Base-by-base conservation (phyloP, 208 protist species). In the Leishmania aethiopica region DNA sequence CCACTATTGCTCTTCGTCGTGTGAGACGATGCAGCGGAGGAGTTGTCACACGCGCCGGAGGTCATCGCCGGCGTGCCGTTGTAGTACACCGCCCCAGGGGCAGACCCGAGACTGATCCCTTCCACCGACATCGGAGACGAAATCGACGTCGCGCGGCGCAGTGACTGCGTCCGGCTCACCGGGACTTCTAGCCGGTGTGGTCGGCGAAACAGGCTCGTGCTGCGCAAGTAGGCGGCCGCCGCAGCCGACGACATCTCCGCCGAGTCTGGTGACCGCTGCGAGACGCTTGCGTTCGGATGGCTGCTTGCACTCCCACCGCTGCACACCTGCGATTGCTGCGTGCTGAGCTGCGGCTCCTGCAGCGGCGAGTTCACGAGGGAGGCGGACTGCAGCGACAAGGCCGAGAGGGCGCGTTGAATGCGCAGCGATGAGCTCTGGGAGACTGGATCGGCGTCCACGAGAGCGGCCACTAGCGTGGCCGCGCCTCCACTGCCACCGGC, bases 161-260 rank as follows among this genome's bases (percentile, higher is more conserved):
- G 76, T 7, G 81, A 86, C 77, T 89, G 83, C n/a, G 86, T 89
- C 64, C 84, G 82, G 67, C 86, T 89, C 47, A 80, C 71, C 7
- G 82, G 72, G 17, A 89, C 86, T 47, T 84, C 83, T 15, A 89
- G 77, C 13, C 80, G 79, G 73, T 82, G 78, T 22, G 86, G 86
- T 37, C 86, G 86, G 22, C 86, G 86, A 15, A 89, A 80, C n/a
- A 89, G 74, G 49, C 86, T 89, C 6, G 77, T 69, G 73, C 82
- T 89, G 77, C 86, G 86, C 4, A 84, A 89, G 67, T 84, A 81
- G 57, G 81, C 77, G n/a, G 82, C 74, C n/a, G 64, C 66, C 0
- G 83, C 83, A 7, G 83, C 78, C 17, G 79, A 75, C 35, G 74
- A 86, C 83, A 83, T 80, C 55, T 86, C 83, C 1, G 79, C 69